Conservation (phyloP, 2,329 filamentous ascomycete species). For the Penicillium sp. region DNA sequence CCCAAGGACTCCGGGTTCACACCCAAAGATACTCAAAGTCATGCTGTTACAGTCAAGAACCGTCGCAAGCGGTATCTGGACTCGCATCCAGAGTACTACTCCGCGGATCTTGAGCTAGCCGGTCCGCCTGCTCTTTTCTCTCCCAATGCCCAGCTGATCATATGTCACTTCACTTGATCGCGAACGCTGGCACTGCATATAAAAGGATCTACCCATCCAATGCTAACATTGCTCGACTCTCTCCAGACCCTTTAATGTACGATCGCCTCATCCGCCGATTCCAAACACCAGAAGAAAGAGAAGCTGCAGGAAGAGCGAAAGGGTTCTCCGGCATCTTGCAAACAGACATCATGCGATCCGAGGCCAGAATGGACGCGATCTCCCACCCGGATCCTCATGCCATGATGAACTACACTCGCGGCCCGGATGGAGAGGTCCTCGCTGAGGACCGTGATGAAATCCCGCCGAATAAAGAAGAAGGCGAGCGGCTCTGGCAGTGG, state of each 20-base stretch:
- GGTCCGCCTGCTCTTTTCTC: constrained; percentile 47
- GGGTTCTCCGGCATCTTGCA: constrained; percentile 80
- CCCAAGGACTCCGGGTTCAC: constrained; percentile 34
- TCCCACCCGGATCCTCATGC: constrained; percentile 54
- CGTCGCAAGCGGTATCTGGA: constrained; percentile 75
- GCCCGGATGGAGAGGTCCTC: constrained; percentile 57
- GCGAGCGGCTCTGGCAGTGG: constrained; percentile 66
- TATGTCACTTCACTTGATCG: not conserved
- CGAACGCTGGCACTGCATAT: constrained; percentile 10
- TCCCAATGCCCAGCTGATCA: constrained; percentile 18
- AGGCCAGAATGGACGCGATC: constrained; percentile 70
- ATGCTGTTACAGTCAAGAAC: constrained; percentile 65
- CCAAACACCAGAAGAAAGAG: constrained; percentile 71
- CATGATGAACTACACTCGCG: constrained; percentile 53
- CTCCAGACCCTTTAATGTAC: constrained; percentile 74
- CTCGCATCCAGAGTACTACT: constrained; percentile 71
- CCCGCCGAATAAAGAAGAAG: constrained; percentile 65
- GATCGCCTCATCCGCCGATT: constrained; percentile 77
- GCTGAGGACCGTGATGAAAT: constrained; percentile 61
- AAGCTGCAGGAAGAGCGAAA: constrained; percentile 70
- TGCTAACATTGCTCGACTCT: constrained; percentile 29
- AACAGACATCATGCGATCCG: constrained; percentile 73
- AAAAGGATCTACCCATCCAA: constrained; percentile 8
- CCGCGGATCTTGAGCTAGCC: constrained; percentile 62
- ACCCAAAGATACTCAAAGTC: constrained; percentile 14